Evolutionary conservation across 768 basidiomycete genomes (phyloP).

Genomic region (Leccinum olivaceopallidum): DNA sequence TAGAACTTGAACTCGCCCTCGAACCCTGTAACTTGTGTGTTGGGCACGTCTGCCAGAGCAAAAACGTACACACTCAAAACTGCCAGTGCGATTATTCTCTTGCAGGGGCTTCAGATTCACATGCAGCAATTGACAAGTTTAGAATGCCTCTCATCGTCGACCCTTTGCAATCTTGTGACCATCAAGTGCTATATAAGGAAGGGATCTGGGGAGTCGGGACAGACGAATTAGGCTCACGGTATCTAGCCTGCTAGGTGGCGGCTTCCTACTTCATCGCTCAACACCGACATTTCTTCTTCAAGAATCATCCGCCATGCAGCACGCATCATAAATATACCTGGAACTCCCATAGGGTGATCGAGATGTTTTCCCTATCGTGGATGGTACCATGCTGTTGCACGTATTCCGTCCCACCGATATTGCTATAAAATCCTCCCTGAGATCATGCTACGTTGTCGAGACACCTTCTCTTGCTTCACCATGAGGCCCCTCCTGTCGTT

Average conservation of each 20-base stretch:
- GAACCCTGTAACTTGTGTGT: too few species aligned
- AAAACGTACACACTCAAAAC: background rate
- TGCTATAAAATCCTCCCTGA: conserved; percentile 10
- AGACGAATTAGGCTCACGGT: background rate
- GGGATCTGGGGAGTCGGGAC: background rate
- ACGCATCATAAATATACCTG: background rate
- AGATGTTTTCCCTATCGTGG: background rate
- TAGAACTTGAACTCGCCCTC: too few species aligned
- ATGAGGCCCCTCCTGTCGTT: conserved; percentile 21
- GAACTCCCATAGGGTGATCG: background rate
- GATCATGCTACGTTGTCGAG: background rate
- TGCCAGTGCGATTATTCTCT: background rate
- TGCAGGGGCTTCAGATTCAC: background rate
- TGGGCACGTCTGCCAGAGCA: too few species aligned
- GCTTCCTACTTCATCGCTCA: background rate
- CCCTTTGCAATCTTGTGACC: background rate
- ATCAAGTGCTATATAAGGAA: background rate
- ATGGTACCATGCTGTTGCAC: conserved; percentile 11
- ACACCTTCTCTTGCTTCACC: background rate
- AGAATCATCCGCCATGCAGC: background rate
- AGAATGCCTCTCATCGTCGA: background rate
- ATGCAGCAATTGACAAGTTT: background rate
- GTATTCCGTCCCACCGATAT: conserved; percentile 7
- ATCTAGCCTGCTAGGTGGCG: background rate
- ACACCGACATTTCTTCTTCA: background rate